A percentile compares a stretch with the other conserved stretches of the same genome.
phyloP scores from a whole-genome alignment of 345 rosid species.

The Passiflora organensis region DNA sequence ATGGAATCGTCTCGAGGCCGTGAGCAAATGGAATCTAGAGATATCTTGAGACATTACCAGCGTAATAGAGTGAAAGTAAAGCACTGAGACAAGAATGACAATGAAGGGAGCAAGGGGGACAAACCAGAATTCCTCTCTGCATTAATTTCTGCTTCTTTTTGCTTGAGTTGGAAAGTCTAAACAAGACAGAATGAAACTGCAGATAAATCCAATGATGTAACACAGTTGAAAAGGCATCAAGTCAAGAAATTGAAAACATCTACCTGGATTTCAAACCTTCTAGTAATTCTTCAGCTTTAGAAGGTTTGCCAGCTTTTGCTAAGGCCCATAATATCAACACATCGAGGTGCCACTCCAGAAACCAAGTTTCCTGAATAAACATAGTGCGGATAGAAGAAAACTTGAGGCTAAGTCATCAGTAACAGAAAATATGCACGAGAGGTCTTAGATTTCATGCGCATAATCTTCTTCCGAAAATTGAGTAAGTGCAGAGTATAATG shows the following conservation, averaged over 20 bases:
- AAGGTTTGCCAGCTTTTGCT: conserved; percentile 49
- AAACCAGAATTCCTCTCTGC: conserved; percentile 67
- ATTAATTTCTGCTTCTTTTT: conserved; percentile 71
- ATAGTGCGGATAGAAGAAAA: not conserved
- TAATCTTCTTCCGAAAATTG: too few relatives aligned
- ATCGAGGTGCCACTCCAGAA: conserved; percentile 75
- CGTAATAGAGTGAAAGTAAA: not conserved
- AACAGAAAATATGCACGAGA: not conserved
- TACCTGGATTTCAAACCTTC: conserved; percentile 68
- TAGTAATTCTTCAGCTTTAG: conserved; percentile 66
- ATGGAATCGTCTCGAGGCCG: too few relatives aligned
- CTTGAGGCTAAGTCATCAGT: too few relatives aligned
- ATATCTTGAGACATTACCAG: not conserved
- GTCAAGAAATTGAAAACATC: conserved; percentile 13
- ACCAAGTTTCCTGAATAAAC: conserved; percentile 57
- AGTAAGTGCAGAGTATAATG: too few relatives aligned
- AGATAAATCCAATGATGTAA: conserved; percentile 8
- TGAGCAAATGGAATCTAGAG: not conserved
- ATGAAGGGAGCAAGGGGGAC: conserved; percentile 23
- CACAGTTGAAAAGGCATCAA: not conserved
- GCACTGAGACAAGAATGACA: not conserved
- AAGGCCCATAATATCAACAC: conserved; percentile 77
- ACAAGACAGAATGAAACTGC: conserved; percentile 15
- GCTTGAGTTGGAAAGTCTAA: conserved; percentile 56
- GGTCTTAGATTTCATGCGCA: too few relatives aligned